Base-by-base conservation (phyloP, 768 basidiomycete species). In the button mushroom (Agaricus bisporus) region DNA sequence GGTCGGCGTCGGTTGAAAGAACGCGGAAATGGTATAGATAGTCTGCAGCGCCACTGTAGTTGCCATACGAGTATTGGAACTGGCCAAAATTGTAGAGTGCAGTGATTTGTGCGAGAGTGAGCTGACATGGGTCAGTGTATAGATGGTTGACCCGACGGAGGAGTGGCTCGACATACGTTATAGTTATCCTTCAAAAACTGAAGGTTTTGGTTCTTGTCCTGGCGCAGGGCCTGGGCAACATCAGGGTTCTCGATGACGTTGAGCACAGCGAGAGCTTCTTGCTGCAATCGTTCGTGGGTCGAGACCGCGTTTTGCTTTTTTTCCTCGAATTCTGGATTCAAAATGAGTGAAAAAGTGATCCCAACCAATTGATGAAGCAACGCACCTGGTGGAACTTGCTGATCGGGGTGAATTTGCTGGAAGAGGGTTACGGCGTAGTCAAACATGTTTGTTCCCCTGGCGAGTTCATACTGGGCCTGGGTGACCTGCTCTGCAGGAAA, bases 11-110 rank as follows among this genome's bases (percentile, higher is more conserved):
- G 53, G 94, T 97, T 45, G 95, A 95, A 56, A 99, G 85, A 20
- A 98, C 88, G 52, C 95, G 91, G 79, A 98, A 99, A 67, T 98
- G 95, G 77, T 98, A 98, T 52, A 99, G 79, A 73, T 97, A 98
- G 70, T 98, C 93, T 45, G 95, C 94, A 14, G 97, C 94, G 46
- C 91, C 91, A 62, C 85, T 87, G 76, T 99, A 99, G 70, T 93
- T 92, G 41, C 97, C 97, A 68, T 91, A 91, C n/a, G 95, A 91
- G 72, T 92, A 99, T 73, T 97, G 95, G 75, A 95, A 98, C 66
- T 98, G 89, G 50, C 97, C 97, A 71, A 95, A 98, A 73, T 94
- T 92, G 77, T 99, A 98, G 8, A 99, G 76, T 1, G 91, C 90
- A 41, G 86, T 90, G 66, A 98, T 97, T 82, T 97, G 91, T 55